These are phyloP conservation scores for Vitis riparia DNA, from an alignment of 164 flowering plant genomes.

Conservation along the genomic window DNA sequence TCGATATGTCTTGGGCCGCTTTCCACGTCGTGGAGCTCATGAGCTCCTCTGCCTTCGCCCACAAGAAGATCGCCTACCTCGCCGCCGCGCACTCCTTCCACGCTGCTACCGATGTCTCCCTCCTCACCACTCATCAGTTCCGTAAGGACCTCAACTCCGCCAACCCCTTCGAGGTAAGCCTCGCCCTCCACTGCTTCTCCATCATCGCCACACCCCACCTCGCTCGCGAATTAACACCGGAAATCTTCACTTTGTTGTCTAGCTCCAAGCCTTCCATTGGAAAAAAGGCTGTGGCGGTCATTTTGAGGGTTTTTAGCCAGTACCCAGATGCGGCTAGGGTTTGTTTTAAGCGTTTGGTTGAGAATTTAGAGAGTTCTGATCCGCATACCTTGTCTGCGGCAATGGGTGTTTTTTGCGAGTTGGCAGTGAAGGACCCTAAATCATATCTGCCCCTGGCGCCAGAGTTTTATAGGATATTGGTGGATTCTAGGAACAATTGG, in stretches of 20 bases:
- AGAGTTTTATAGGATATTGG: slow-evolving; percentile 79
- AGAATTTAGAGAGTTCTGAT: slow-evolving; percentile 74
- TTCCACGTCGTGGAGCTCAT: slow-evolving; percentile 80
- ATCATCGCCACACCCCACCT: slow-evolving; percentile 61
- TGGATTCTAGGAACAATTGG: slow-evolving; percentile 91
- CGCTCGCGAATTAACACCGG: slow-evolving; percentile 73
- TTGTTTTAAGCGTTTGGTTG: slow-evolving; percentile 87
- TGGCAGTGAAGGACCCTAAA: slow-evolving; percentile 53
- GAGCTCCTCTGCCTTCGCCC: slow-evolving; percentile 53
- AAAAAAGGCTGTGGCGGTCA: slow-evolving; percentile 68
- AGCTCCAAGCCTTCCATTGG: slow-evolving; percentile 48
- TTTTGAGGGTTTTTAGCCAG: slow-evolving; percentile 60
- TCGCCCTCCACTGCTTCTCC: slow-evolving; percentile 69
- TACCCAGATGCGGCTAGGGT: slow-evolving; percentile 84
- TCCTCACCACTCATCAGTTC: slow-evolving; percentile 81
- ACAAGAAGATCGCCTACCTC: slow-evolving; percentile 68
- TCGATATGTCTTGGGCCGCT: slow-evolving; percentile 82
- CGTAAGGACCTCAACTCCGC: slow-evolving; percentile 68
- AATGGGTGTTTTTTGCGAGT: slow-evolving; percentile 88
- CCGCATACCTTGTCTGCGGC: slow-evolving; percentile 52
- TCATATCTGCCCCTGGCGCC: slow-evolving; percentile 88
- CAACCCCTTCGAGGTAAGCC: slow-evolving; percentile 59
- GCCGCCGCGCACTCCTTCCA: slow-evolving; percentile 75
- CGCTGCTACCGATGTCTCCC: slow-evolving; percentile 63
- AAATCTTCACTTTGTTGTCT: slow-evolving; percentile 57